Evolutionary conservation across 768 basidiomycete species (phyloP), one percentile per base, ranked within the genome.

Genomic region (Chalciporus piperatus): DNA sequence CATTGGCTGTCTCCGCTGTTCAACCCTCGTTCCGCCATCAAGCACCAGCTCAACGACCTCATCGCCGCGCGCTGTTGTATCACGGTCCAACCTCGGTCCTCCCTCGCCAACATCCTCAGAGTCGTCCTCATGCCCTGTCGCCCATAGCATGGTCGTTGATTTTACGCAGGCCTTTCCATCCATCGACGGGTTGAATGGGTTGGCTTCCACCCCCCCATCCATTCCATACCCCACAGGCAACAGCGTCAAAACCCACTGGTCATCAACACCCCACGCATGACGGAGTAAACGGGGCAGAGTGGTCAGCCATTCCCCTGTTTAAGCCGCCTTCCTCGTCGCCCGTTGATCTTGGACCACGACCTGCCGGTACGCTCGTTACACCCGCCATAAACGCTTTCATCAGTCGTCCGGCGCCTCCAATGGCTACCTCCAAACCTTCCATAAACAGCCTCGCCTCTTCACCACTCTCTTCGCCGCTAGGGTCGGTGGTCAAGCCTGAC

Each of bases 31-130:
- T 20, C 40, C 58, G 37, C 51, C 62, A 23, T 67, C 67, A 3
- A 57, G 62, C 45, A 65, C 50, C 45, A 69, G 63, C 23, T 72
- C 71, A 37, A 53, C 72, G 5, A 35, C 64, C 19, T 75, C 77
- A 27, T 78, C 81, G 3, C 76, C 77, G n/a, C 87, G 85, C 58
- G 77, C 79, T 3, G 73, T 90, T 43, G 85, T 91, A 9, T 80
- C 85, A 0, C 78, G 83, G 2, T 85, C 87, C 4, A 80, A 80
- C 32, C 72, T 92, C 16, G 89, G 87, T 3, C 87, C 89, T 30
- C 85, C 89, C 4, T 89, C 89, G 2, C 89, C 88, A 4, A 75
- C 80, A 2, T 84, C 87, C 10, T 84, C 85, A 3, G 75, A 81
- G 13, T 82, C 86, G 13, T 83, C 85, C 3, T 85, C 84, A 11